Evolutionary conservation across 306 rosid species (phyloP).

Genomic region (Leucaena leucocephala): DNA sequence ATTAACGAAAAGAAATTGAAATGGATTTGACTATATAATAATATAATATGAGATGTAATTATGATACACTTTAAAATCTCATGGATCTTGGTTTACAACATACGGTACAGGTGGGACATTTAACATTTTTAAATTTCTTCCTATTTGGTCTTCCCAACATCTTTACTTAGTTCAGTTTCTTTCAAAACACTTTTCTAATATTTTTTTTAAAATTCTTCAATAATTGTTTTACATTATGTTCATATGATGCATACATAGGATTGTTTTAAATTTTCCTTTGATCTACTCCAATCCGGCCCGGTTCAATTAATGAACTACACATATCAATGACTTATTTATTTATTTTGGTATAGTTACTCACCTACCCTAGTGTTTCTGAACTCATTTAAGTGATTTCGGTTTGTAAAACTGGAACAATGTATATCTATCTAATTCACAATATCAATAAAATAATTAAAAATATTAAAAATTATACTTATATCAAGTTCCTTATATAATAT

Average conservation of each 20-base stretch:
- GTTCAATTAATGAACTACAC: neutral
- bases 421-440: no score
- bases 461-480: no score
- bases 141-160: neutral
- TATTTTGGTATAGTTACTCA: neutral
- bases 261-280: neutral
- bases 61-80: neutral
- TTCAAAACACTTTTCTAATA: neutral
- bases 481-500: no score
- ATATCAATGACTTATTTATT: neutral
- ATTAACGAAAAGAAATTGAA: slow-evolving; percentile 24
- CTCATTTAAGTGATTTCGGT: neutral
- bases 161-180: neutral
- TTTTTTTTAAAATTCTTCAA: neutral
- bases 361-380: neutral
- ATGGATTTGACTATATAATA: neutral
- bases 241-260: neutral
- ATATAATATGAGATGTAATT: slow-evolving; percentile 9
- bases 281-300: neutral
- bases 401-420: neutral
- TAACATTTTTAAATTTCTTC: neutral
- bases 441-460: no score
- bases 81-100: slow-evolving; percentile 31
- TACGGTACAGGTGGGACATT: slow-evolving; percentile 20
- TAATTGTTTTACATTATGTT: neutral